phyloP scores from a whole-genome alignment of 2,329 filamentous ascomycete species.

The Trichoderma sp. region DNA sequence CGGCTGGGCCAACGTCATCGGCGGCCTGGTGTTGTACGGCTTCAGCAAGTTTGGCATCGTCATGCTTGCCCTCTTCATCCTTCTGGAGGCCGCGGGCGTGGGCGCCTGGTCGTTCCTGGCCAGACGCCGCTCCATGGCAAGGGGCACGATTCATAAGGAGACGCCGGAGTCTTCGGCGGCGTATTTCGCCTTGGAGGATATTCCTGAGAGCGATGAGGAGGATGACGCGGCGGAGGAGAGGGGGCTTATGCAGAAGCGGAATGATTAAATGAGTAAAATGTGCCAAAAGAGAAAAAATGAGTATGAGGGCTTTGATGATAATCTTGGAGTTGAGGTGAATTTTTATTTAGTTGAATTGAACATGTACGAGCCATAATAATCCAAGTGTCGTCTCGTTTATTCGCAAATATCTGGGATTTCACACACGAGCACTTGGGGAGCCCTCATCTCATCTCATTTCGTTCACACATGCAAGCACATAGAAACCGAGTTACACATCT shows the following conservation, averaged over 20 bases:
- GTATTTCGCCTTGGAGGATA: constrained; percentile 22
- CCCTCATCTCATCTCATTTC: background rate
- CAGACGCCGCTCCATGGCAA: background rate
- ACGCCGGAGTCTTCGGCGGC: constrained; percentile 16
- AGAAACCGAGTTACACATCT: background rate
- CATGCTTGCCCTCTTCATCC: background rate
- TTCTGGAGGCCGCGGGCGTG: background rate
- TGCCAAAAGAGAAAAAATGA: background rate
- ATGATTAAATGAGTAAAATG: background rate
- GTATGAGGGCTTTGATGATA: background rate
- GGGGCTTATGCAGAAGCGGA: constrained; percentile 20
- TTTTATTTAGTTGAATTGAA: background rate
- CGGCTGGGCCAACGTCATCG: constrained; percentile 22
- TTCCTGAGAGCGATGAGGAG: constrained; percentile 19
- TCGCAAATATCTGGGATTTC: background rate
- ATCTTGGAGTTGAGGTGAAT: background rate
- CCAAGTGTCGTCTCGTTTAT: background rate
- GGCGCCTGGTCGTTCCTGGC: constrained; percentile 10
- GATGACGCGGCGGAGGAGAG: constrained; percentile 19
- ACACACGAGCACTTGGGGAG: background rate
- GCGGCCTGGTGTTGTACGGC: constrained; percentile 15
- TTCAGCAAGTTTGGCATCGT: constrained; percentile 3
- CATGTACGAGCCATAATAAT: background rate
- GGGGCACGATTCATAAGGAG: background rate
- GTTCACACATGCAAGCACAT: background rate